Percentiles rank a stretch among this genome's conserved stretches.
Evolutionary conservation across 371 early-diverging fungal genomes (phyloP).

Genomic region (Mortierella sp.): DNA sequence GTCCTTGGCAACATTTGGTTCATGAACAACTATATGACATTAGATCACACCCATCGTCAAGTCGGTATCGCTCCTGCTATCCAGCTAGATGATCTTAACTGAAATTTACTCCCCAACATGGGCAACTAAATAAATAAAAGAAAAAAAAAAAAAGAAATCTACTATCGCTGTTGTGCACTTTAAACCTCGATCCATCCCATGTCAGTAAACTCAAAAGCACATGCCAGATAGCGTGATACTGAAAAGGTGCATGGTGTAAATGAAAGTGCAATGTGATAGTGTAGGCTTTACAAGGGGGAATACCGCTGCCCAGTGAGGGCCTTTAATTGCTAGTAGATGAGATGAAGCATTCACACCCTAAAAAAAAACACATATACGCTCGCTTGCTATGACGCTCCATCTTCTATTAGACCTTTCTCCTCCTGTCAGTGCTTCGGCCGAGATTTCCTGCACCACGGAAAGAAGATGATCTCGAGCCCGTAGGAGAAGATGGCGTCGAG

Average conservation of each 20-base stretch:
- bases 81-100: neutral
- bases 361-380: too few relatives aligned
- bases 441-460: conserved; percentile 45
- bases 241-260: too few relatives aligned
- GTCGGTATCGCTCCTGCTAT: conserved; percentile 21
- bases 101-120: too few relatives aligned
- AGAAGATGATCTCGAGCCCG: conserved; percentile 36
- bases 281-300: too few relatives aligned
- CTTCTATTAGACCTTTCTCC: conserved; percentile 35
- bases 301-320: neutral
- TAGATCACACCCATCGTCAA: conserved; percentile 18
- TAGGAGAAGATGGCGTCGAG: conserved; percentile 12
- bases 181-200: neutral
- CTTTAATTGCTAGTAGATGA: conserved; percentile 1
- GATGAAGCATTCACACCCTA: too few relatives aligned
- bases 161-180: too few relatives aligned
- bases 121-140: too few relatives aligned
- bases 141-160: too few relatives aligned
- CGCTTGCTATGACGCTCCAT: too few relatives aligned
- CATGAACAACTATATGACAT: conserved; percentile 26
- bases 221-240: too few relatives aligned
- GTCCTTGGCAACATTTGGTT: conserved; percentile 28
- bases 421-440: conserved; percentile 40
- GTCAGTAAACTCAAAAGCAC: neutral
- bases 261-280: too few relatives aligned